These are phyloP conservation scores for Themeda triandra DNA, from an alignment of 176 grass and related monocot species.

Conservation along the genomic window DNA sequence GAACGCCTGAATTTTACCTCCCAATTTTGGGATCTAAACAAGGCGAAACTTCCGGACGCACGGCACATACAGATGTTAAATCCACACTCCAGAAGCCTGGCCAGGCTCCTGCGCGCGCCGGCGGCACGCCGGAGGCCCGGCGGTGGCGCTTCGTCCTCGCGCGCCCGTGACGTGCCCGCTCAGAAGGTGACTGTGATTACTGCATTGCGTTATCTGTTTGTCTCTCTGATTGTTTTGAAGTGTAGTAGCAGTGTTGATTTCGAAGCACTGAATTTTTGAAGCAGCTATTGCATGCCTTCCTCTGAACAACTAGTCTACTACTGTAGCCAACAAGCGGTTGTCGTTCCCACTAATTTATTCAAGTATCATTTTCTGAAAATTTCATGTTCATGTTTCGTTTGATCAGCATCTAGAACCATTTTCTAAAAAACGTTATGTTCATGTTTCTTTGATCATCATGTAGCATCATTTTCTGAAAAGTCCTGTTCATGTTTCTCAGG, in stretches of 20 bases:
- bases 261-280: not conserved
- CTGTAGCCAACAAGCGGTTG: not conserved
- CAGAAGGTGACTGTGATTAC: not conserved
- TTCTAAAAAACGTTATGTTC: not conserved
- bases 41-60: no score
- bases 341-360: not conserved
- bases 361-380: not conserved
- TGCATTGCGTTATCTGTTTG: no score
- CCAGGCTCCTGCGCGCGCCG: constrained; percentile 3
- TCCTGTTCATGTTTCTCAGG: not conserved
- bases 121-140: not conserved
- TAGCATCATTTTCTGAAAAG: not conserved
- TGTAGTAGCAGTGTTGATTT: not conserved
- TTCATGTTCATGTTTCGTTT: no score
- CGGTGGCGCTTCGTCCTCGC: not conserved
- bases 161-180: not conserved
- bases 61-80: no score
- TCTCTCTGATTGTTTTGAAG: not conserved
- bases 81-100: no score
- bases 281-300: not conserved
- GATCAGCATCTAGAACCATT: not conserved
- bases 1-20: no score
- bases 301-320: not conserved
- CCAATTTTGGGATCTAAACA: no score
- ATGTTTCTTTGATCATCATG: no score